A percentile compares a stretch with the other conserved stretches of the same genome.
Evolutionary conservation across 2,329 filamentous ascomycete genomes (phyloP).

Genomic region (Penicillium sp.): DNA sequence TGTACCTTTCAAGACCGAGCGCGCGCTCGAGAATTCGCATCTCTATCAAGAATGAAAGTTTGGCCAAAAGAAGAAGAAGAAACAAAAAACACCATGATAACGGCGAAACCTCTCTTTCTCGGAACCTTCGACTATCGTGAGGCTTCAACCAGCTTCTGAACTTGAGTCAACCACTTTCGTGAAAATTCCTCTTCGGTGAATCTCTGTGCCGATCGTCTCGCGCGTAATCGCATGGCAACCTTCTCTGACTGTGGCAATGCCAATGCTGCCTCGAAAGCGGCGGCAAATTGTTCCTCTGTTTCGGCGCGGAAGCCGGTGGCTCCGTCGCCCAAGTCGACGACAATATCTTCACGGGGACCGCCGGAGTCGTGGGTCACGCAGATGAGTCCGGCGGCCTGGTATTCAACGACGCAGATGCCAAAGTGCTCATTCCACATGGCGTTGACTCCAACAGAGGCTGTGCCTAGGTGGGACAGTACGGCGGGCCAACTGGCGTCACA

Average conservation of each 20-base stretch:
- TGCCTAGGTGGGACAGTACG: constrained; percentile 71
- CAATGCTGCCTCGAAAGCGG: constrained; percentile 71
- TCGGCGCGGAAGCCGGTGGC: constrained; percentile 84
- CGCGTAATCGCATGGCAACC: constrained; percentile 66
- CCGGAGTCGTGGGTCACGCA: constrained; percentile 90
- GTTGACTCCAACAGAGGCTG: constrained; percentile 80
- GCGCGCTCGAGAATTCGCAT: too few relatives aligned
- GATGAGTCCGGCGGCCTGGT: constrained; percentile 89
- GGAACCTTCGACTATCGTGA: constrained; percentile 11
- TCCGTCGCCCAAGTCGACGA: constrained; percentile 69
- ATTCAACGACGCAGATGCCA: constrained; percentile 96
- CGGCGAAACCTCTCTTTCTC: too few relatives aligned
- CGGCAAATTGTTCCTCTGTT: constrained; percentile 70
- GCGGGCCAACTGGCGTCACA: constrained; percentile 85
- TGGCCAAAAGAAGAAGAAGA: too few relatives aligned
- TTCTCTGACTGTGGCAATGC: constrained; percentile 57
- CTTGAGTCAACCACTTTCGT: constrained; percentile 67
- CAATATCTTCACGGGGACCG: constrained; percentile 89
- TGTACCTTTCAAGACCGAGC: too few relatives aligned
- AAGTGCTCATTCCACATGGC: constrained; percentile 99
- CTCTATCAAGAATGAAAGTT: too few relatives aligned
- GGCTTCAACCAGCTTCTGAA: constrained; percentile 62
- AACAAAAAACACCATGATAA: too few relatives aligned
- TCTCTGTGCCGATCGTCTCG: constrained; percentile 68
- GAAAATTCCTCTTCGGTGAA: constrained; percentile 88